Evolutionary conservation across 805 yeast genomes (phyloP), one percentile per base, ranked within the genome.

Genomic region (Barnettozyma salicaria): DNA sequence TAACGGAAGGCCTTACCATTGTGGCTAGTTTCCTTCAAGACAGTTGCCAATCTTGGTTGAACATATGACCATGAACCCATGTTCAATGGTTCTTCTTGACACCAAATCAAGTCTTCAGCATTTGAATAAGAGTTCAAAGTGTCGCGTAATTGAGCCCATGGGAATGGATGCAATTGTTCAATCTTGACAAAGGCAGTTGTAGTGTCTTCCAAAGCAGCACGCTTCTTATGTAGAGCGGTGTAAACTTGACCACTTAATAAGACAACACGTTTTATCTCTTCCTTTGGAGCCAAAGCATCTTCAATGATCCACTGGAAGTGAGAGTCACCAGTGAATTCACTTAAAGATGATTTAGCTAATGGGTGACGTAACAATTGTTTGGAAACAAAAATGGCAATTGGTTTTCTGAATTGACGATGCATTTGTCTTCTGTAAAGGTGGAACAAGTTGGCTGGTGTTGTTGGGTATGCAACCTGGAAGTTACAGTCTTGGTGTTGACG

Each of bases 401-500:
- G 92, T 64, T 83, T 82, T 72, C 98, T 82, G 74, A 92, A 92
- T 70, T 90, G 97, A 68, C 98, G 86, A 68, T 90, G 97, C 88
- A 88, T 89, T 75, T 92, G 98, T 73, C 99, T 84, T 76, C 99
- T 85, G 63, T 90, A 68, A 58, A 89, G 70, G 64, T 92, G 99
- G 95, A 92, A 92, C 62, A 88, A 62, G 63, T 88, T 89, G 33
- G 97, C 86, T 45, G 98, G 98, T 11, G 97, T 92, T 23, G 97
- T 84, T 66, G 98, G 97, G 70, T 92, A 92, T 14, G 89, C 97
- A 60, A 92, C 77, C 70, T 94, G 98, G 81, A 89, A 81, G 73
- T 92, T 92, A 74, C 94, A 80, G 61, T 92, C 98, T 72, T 92
- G 99, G 64, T 92, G 97, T 70, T 92, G 98, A 67, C 99, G 81